Conservation (phyloP, 352 stramenopile species). For the Pythium aristosporum region DNA sequence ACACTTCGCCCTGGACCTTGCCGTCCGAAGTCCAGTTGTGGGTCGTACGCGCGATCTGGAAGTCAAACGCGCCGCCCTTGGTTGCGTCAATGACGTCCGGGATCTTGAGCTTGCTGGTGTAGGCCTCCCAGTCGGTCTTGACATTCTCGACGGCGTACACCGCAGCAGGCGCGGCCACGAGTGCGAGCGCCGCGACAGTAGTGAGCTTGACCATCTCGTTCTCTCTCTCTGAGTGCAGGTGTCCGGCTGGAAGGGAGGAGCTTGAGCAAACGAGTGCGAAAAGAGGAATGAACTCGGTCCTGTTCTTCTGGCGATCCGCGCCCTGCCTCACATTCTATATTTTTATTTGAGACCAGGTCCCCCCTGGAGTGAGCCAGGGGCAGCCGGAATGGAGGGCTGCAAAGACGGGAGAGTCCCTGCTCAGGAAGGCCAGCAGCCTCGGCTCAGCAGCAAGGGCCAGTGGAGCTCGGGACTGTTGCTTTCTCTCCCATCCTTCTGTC, state of each 20-base stretch:
- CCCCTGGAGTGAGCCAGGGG: background rate
- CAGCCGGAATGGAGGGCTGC: background rate
- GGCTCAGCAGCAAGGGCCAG: background rate
- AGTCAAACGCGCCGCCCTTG: constrained; percentile 35
- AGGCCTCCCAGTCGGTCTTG: constrained; percentile 42
- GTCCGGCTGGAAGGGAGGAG: background rate
- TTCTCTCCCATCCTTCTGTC: background rate
- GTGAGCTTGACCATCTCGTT: constrained; percentile 4
- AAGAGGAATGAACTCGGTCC: constrained; percentile 5
- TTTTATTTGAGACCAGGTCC: constrained; percentile 2
- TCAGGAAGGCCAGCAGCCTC: background rate
- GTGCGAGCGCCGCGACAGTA: constrained; percentile 13
- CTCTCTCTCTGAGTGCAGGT: background rate
- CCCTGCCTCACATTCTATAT: constrained; percentile 7
- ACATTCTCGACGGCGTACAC: constrained; percentile 11
- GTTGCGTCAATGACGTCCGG: constrained; percentile 43
- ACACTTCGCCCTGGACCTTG: constrained; percentile 24
- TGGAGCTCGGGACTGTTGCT: background rate
- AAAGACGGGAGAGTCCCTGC: background rate
- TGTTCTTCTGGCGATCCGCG: background rate
- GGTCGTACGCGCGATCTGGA: constrained; percentile 29
- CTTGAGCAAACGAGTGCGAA: constrained; percentile 13
- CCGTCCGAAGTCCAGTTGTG: constrained; percentile 37
- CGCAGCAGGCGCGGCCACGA: background rate
- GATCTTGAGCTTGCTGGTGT: constrained; percentile 31